phyloP scores from a whole-genome alignment of 305 asterid genomes.

The Striga hermonthica region DNA sequence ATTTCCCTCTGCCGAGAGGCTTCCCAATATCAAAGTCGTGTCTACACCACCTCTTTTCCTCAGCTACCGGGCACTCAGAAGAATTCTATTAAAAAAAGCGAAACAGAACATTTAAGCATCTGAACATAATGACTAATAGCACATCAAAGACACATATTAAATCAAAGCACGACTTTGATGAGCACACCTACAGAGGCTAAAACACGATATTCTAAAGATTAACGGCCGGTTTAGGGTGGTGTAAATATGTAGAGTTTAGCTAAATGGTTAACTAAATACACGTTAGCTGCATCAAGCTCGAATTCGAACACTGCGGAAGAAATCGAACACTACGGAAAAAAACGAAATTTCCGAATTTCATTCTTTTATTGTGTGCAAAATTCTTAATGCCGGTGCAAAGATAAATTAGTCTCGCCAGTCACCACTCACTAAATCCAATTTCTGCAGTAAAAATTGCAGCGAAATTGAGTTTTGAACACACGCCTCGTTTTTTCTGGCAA shows the following conservation, averaged over 20 bases:
- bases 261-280: not conserved
- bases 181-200: too few species aligned
- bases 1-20: constrained; percentile 97
- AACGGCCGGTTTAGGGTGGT: not conserved
- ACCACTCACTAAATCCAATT: not conserved
- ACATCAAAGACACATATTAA: not conserved
- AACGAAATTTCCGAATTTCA: constrained; percentile 3
- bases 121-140: not conserved
- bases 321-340: too few species aligned
- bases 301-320: constrained; percentile 9
- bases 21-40: constrained; percentile 88
- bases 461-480: constrained; percentile 5
- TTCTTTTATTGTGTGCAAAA: not conserved
- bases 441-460: not conserved
- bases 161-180: not conserved
- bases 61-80: constrained; percentile 57
- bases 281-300: constrained; percentile 14
- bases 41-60: constrained; percentile 76
- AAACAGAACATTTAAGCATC: not conserved
- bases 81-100: constrained; percentile 40
- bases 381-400: constrained; percentile 6
- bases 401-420: constrained; percentile 1
- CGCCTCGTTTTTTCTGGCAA: not conserved
- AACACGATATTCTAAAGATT: too few species aligned
- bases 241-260: too few species aligned